Evolutionary conservation across 108 stramenopile genomes (phyloP), one percentile per base, ranked within the genome.

Genomic region (Licmophora abbreviata): DNA sequence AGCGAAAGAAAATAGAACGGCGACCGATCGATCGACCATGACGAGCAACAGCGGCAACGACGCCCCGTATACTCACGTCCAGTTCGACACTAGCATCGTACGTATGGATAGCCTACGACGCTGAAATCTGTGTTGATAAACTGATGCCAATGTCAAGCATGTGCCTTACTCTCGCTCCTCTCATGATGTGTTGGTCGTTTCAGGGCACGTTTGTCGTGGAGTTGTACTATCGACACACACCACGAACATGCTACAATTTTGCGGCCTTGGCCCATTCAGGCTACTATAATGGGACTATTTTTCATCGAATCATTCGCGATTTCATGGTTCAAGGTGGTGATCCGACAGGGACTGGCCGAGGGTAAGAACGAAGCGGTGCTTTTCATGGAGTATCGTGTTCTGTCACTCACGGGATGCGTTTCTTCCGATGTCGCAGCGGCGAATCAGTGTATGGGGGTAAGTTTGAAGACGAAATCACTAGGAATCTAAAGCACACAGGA

Each of bases 301-400:
- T 97, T 59, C 97, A 99, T 63, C 71, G 98, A 8, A 88, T 93
- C 48, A 93, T 97, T 41, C 74, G 81, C 29, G 94, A 90, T 22
- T 95, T 97, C 64, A 97, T 97, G 91, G 66, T 95, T 15, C 98
- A 99, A 65, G 94, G 81, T 7, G 96, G 96, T 17, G 96, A 99
- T 68, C 98, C 98, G 8, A 90, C 91, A 8, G 95, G 88, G 7
- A 87, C 85, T 7, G 38, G 38, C 38, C 15, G 38, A 33, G 88
- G 92, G 43, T 85, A 77, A 37, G 69, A 73, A 53, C 41, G 2
- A 23, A n/a, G n/a, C n/a, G n/a, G 24, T 23, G 3, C 9, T 24
- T 9, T 3, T 7, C 8, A 15, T 20, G 47, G n/a, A 4, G 32
- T 56, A 9, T 44, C 24, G 11, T n/a, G 22, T n/a, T 44, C 26